phyloP scores from a whole-genome alignment of 345 rosid species.

The Camelina neglecta region DNA sequence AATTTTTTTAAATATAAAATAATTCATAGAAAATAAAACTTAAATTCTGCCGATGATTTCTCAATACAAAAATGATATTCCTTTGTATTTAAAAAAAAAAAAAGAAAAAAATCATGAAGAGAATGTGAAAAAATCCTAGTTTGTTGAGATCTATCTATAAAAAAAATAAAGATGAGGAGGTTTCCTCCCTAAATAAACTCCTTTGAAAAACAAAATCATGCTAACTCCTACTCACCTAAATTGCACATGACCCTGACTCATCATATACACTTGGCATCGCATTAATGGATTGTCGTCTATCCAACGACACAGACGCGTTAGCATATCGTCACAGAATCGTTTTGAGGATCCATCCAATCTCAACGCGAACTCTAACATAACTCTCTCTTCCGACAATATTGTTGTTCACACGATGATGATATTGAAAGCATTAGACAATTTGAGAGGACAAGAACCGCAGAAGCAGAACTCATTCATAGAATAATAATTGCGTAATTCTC shows the following conservation, averaged over 20 bases:
- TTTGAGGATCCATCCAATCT: constrained; percentile 9
- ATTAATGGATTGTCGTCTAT: constrained; percentile 41
- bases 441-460: constrained; percentile 34
- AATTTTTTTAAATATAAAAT: no score
- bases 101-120: no score
- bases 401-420: constrained; percentile 37
- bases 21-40: no score
- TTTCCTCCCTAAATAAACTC: background rate
- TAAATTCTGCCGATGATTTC: no score
- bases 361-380: no score
- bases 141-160: no score
- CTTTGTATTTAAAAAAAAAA: no score
- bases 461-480: constrained; percentile 20
- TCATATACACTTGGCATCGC: constrained; percentile 26
- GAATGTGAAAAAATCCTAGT: no score
- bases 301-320: constrained; percentile 39
- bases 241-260: constrained; percentile 35
- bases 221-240: background rate
- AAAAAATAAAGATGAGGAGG: no score
- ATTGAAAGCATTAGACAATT: constrained; percentile 15
- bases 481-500: constrained; percentile 33
- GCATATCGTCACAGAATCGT: constrained; percentile 23
- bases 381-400: constrained; percentile 25
- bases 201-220: no score
- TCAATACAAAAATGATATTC: no score